A percentile compares a stretch with the other conserved stretches of the same genome.
Evolutionary conservation across 805 yeast genomes (phyloP).

Genomic region (Jamesozyma rosinii): DNA sequence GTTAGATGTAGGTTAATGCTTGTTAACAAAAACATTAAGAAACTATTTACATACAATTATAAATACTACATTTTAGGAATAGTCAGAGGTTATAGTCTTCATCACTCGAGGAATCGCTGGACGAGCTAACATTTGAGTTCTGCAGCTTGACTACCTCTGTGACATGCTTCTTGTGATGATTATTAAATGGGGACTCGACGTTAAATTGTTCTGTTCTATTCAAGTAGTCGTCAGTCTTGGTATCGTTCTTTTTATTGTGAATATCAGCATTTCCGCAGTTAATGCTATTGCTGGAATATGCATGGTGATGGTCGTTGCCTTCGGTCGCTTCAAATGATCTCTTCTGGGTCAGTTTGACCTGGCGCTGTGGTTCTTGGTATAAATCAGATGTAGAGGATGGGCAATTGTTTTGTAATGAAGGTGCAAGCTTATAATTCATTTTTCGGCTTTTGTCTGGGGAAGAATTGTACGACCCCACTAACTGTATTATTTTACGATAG

Average conservation of each 20-base stretch:
- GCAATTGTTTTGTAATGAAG: not conserved
- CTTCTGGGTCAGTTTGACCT: not conserved
- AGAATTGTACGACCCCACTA: constrained; percentile 36
- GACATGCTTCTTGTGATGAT: constrained; percentile 1
- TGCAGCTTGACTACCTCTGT: constrained; percentile 1
- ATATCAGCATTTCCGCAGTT: not conserved
- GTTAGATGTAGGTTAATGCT: too few relatives aligned
- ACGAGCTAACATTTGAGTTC: not conserved
- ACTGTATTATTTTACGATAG: constrained; percentile 40
- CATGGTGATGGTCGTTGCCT: not conserved
- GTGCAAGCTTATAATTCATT: constrained; percentile 16
- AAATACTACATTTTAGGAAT: too few relatives aligned
- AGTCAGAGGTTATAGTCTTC: too few relatives aligned
- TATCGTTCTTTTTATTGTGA: not conserved
- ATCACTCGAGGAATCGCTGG: not conserved
- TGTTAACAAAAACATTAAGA: not conserved
- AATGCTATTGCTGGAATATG: not conserved
- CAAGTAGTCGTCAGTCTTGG: not conserved
- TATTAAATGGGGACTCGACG: not conserved
- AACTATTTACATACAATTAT: too few relatives aligned
- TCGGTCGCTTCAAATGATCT: constrained; percentile 3
- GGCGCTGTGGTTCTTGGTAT: not conserved
- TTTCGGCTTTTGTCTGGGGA: constrained; percentile 22
- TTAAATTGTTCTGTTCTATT: not conserved
- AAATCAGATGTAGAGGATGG: not conserved